Base-by-base conservation (phyloP, 495 filamentous ascomycete genomes). In the Acidomyces sp. region DNA sequence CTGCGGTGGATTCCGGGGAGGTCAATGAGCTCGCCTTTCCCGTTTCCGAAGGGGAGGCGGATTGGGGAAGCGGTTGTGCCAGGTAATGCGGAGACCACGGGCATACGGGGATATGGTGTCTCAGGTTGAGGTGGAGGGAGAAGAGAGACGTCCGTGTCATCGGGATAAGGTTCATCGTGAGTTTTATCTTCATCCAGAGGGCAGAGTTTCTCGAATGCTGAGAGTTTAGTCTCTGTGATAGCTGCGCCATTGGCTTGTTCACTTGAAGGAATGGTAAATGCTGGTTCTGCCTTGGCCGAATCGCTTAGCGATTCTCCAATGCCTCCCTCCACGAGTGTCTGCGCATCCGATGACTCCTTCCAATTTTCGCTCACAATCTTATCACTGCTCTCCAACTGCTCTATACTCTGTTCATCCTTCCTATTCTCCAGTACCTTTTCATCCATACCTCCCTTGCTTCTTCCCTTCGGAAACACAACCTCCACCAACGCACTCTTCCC, bases 21-120 rank as follows among this genome's bases (percentile, higher is more conserved):
- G 54, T 93, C 90, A 52, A 99, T 82, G n/a, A 99, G 62, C 53
- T 99, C 90, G 35, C 90, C 87, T 48, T 73, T 78, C 7, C 80
- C 78, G 43, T 72, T 74, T 31, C 85, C 85, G 52, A 88, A 96
- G 6, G 83, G 78, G 34, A 93, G 68, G 15, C 90, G 75, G 49
- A 99, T 94, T 0, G 90, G 90, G 0, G 85, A 87, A 1, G 85
- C 90, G 0, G 90, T 99, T 0, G 90, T 99, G 1, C 90, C 90
- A 1, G 90, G 85, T 16, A 97, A 64, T 6, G 82, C 68, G 1
- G 86, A 94, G 15, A 93, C 74, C 7, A 86, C 55, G 2, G 87
- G 87, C 69, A 93, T 82, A 2, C 68, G 64, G 16, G 87, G 87
- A 52, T 73, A 93, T 4, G 74, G 57, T 5, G 70, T 76, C 48